Evolutionary conservation across 495 filamentous ascomycete species (phyloP), one percentile per base, ranked within the genome.

Genomic region (Aspergillus cristatus): DNA sequence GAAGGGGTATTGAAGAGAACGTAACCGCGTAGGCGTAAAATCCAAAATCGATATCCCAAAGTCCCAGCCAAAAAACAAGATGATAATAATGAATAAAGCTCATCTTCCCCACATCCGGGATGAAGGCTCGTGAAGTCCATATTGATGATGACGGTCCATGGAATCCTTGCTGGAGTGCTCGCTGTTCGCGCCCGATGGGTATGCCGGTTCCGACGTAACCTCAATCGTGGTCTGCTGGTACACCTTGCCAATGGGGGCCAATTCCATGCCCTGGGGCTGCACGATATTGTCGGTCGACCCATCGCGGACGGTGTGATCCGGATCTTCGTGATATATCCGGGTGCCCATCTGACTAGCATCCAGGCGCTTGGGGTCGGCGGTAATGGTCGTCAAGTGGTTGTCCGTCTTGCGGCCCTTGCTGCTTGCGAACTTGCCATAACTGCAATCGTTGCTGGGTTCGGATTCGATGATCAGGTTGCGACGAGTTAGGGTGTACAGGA

Each of bases 401-500:
- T 58, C 52, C n/a, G 48, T 54, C 12, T 48, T 47, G 8, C 47
- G 54, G 39, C 54, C 55, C 28, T 45, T 57, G 48, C 51, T 60
- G 46, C 55, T 58, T 11, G 43, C 37, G 28, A 61, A 58, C 8
- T 53, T 54, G 49, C 58, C 54, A 39, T 65, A 65, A 31, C 60
- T 63, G 28, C 45, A 53, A 34, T 62, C 53, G 12, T 54, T 18
- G 37, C 62, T 65, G 18, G 60, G 55, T 38, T 70, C 64, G 12
- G 63, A 64, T 30, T 67, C 56, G 39, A 65, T 51, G 44, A 72
- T 61, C 17, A 67, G 46, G 40, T 58, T 62, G 32, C 58, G 54
- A 7, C 82, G 70, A n/a, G 82, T 88, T 6, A 79, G 62, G 3
- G 81, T 74, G 58, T 86, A 90, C 2, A 88, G 61, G 11, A 82